These are phyloP conservation scores for Amniculicola lignicola DNA, from an alignment of 495 filamentous ascomycete species.

Conservation along the genomic window DNA sequence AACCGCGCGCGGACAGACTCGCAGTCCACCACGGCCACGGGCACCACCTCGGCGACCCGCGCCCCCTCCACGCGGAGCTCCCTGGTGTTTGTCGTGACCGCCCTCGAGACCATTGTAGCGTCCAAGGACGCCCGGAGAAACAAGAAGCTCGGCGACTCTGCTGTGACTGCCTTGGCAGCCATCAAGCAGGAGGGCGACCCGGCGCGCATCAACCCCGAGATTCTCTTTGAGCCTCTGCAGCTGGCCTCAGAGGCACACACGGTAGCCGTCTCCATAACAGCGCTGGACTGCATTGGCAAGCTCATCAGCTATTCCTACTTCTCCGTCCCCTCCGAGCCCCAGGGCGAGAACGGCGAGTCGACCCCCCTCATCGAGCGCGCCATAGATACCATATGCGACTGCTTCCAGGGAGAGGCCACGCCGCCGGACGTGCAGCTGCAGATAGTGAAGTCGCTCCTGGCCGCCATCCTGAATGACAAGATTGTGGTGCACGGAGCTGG, in stretches of 20 bases:
- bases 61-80: conserved; percentile 76
- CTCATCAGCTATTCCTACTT: conserved; percentile 98
- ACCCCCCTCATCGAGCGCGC: conserved; percentile 88
- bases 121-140: conserved; percentile 82
- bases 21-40: conserved; percentile 53
- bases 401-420: conserved; percentile 94
- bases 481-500: conserved; percentile 97
- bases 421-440: conserved; percentile 88
- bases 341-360: conserved; percentile 38
- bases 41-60: conserved; percentile 49
- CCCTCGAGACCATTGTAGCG: conserved; percentile 82
- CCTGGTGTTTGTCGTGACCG: conserved; percentile 88
- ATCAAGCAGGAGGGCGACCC: conserved; percentile 72
- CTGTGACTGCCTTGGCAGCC: conserved; percentile 73
- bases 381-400: conserved; percentile 99
- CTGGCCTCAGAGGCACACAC: conserved; percentile 82
- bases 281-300: conserved; percentile 97
- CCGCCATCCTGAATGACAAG: conserved; percentile 95
- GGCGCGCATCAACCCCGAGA: conserved; percentile 71
- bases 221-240: conserved; percentile 86
- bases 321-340: conserved; percentile 61
- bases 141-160: conserved; percentile 74
- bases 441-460: conserved; percentile 93
- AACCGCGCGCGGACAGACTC: conserved; percentile 52
- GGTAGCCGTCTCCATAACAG: conserved; percentile 78